phyloP scores from a whole-genome alignment of 257 asterid species.

The Euphrasia confusa region DNA sequence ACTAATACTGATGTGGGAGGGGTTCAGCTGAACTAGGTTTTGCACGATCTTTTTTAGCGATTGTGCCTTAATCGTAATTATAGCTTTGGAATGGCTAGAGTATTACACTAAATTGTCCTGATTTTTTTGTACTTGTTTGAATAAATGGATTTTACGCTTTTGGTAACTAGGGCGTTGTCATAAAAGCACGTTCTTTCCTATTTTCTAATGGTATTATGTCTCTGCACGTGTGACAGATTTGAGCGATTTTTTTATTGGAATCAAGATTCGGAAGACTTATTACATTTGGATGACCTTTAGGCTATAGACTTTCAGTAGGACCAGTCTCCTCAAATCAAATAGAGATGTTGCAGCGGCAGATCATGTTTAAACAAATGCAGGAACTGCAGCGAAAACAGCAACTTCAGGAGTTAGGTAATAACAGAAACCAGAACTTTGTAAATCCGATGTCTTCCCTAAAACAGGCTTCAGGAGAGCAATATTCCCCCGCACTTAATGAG shows the following conservation, averaged over 20 bases:
- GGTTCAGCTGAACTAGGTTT: conserved; percentile 4
- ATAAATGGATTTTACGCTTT: not conserved
- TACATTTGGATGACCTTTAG: too few relatives aligned
- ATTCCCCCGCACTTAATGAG: conserved; percentile 24
- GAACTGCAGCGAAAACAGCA: conserved; percentile 64
- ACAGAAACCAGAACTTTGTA: conserved; percentile 38
- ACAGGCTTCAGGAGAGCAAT: conserved; percentile 24
- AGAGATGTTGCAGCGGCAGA: conserved; percentile 67
- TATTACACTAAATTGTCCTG: not conserved
- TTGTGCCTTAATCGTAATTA: not conserved
- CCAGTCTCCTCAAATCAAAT: not conserved
- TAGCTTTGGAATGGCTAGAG: not conserved
- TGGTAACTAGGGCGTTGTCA: not conserved
- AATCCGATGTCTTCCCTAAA: conserved; percentile 28
- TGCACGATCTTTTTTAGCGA: not conserved
- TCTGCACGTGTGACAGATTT: conserved; percentile 4
- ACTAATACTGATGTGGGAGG: conserved; percentile 1
- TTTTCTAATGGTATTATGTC: not conserved
- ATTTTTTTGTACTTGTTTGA: not conserved
- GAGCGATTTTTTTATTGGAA: not conserved
- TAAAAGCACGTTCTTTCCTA: not conserved
- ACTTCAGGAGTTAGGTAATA: conserved; percentile 44
- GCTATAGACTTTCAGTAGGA: too few relatives aligned
- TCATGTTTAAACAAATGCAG: conserved; percentile 63
- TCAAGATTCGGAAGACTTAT: too few relatives aligned